phyloP scores from a whole-genome alignment of 495 filamentous ascomycete genomes.

The Penicillium angulare region DNA sequence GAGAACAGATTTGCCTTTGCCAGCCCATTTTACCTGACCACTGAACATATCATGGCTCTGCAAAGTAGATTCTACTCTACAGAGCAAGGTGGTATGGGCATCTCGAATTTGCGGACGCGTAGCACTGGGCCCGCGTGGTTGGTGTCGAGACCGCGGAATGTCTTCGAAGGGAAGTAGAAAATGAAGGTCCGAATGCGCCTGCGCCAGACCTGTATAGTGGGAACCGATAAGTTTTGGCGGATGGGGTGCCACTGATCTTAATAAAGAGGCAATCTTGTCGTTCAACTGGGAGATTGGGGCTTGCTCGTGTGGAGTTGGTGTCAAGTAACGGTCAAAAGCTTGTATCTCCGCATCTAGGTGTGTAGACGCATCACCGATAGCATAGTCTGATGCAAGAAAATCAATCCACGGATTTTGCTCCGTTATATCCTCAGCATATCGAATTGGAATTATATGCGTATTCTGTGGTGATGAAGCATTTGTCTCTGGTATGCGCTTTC shows the following conservation, averaged over 20 bases:
- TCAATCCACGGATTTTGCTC: slow-evolving; percentile 35
- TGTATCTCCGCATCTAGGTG: slow-evolving; percentile 46
- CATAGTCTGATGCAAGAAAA: slow-evolving; percentile 4
- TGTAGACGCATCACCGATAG: slow-evolving; percentile 14
- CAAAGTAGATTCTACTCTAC: slow-evolving; percentile 21
- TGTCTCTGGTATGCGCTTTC: slow-evolving; percentile 3
- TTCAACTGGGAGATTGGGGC: slow-evolving; percentile 25
- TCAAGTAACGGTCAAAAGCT: slow-evolving; percentile 45
- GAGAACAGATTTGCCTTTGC: slow-evolving; percentile 24
- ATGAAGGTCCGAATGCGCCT: slow-evolving; percentile 53
- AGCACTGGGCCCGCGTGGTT: slow-evolving; percentile 31
- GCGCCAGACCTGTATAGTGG: slow-evolving; percentile 49
- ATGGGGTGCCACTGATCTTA: slow-evolving; percentile 20
- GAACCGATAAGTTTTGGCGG: slow-evolving; percentile 51
- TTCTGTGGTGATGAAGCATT: background rate
- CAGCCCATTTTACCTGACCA: slow-evolving; percentile 6
- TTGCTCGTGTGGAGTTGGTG: slow-evolving; percentile 34
- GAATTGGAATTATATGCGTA: slow-evolving; percentile 10
- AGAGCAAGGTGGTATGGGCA: slow-evolving; percentile 20
- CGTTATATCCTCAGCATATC: slow-evolving; percentile 1
- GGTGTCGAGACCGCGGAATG: slow-evolving; percentile 12
- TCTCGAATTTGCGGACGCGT: slow-evolving; percentile 28
- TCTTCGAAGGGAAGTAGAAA: slow-evolving; percentile 33
- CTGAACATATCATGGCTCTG: slow-evolving; percentile 10
- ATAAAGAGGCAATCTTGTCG: slow-evolving; percentile 20